Percentiles rank a stretch among this genome's conserved stretches.
Conservation (phyloP, 208 protist species). For the Wallacemonas collosoma region DNA sequence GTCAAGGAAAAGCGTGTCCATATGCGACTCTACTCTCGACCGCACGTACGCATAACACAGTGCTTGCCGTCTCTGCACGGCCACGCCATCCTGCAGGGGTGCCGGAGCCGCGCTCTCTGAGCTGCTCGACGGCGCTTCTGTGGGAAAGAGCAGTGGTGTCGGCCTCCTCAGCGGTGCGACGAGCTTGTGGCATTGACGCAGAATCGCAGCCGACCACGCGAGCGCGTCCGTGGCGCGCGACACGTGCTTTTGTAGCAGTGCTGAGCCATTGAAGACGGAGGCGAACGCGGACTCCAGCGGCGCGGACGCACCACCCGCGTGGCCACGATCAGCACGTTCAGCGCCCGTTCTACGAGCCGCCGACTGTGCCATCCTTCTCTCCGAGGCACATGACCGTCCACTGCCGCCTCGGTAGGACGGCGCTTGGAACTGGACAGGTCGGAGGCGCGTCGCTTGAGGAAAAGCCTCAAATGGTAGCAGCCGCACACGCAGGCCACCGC, state of each 20-base stretch:
- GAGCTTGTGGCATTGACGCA: conserved; percentile 40
- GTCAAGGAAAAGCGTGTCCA: conserved; percentile 71
- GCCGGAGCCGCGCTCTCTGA: not conserved
- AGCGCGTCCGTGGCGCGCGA: conserved; percentile 58
- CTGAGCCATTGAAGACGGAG: conserved; percentile 43
- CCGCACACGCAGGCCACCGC: conserved; percentile 59
- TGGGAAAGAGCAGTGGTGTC: not conserved
- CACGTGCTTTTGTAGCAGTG: conserved; percentile 49
- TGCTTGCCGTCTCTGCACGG: conserved; percentile 27
- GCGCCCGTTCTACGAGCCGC: too few species aligned
- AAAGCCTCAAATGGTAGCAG: conserved; percentile 84
- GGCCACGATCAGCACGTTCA: not conserved
- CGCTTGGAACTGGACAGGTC: conserved; percentile 42
- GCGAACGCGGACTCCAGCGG: conserved; percentile 50
- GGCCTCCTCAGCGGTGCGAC: conserved; percentile 29
- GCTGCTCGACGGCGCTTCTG: not conserved
- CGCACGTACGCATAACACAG: conserved; percentile 56
- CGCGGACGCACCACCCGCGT: not conserved
- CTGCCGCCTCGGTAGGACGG: not conserved
- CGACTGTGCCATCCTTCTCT: not conserved
- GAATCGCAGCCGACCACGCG: conserved; percentile 55
- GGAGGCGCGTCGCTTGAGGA: conserved; percentile 53
- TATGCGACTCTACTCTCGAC: conserved; percentile 60
- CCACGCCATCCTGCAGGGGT: not conserved
- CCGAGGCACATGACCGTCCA: not conserved